Percentiles rank a stretch among this genome's conserved stretches.
Evolutionary conservation across 495 filamentous ascomycete genomes (phyloP).

Genomic region (Rostrohypoxylon terebratum): DNA sequence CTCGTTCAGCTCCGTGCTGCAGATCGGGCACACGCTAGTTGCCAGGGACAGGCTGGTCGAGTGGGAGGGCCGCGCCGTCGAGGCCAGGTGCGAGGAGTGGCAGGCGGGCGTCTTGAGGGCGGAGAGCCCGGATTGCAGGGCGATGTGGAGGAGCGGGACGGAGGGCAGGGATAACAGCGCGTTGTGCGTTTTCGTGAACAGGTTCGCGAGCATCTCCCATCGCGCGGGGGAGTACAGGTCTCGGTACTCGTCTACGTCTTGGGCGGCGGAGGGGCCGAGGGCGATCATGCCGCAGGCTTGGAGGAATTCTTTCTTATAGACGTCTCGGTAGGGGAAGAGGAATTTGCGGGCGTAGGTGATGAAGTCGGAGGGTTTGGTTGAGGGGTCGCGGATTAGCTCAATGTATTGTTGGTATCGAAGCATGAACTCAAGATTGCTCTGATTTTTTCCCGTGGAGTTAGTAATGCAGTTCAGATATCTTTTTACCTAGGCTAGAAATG

Average conservation of each 20-base stretch:
- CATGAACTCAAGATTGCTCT: constrained; percentile 93
- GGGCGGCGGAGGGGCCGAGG: constrained; percentile 64
- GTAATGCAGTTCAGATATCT: not conserved
- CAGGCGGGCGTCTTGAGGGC: constrained; percentile 96
- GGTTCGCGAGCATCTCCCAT: constrained; percentile 80
- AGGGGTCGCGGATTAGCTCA: constrained; percentile 79
- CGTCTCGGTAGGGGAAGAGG: constrained; percentile 73
- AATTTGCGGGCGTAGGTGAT: constrained; percentile 83
- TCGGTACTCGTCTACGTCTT: constrained; percentile 49
- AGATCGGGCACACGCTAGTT: constrained; percentile 85
- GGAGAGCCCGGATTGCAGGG: constrained; percentile 89
- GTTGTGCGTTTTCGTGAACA: constrained; percentile 89
- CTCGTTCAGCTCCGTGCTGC: constrained; percentile 92
- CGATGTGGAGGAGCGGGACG: constrained; percentile 88
- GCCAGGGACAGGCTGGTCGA: constrained; percentile 55
- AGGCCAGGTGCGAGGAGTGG: constrained; percentile 70
- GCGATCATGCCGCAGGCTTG: constrained; percentile 85
- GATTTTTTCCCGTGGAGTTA: constrained; percentile 11
- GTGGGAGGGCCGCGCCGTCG: constrained; percentile 50
- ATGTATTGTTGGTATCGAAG: constrained; percentile 96
- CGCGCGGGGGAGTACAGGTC: constrained; percentile 76
- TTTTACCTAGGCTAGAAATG: not conserved
- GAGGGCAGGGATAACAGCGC: constrained; percentile 84
- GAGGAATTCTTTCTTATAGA: constrained; percentile 74
- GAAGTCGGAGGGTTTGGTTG: constrained; percentile 76